A percentile compares a stretch with the other conserved stretches of the same genome.
Conservation (phyloP, 192 early-diverging fungal species). For the Coemansia aciculifera region DNA sequence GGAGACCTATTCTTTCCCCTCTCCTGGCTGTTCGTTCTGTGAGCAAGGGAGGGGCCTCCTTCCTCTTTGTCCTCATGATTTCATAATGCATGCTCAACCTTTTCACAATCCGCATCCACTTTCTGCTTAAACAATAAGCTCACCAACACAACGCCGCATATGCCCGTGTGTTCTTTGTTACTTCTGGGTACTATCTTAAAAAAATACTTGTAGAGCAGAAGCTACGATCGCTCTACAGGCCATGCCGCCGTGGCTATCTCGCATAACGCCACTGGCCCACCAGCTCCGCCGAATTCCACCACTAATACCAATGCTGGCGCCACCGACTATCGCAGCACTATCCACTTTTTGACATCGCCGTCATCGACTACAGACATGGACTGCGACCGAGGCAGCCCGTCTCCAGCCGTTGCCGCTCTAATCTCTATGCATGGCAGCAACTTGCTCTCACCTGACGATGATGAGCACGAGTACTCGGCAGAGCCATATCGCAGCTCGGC, state of each 20-base stretch:
- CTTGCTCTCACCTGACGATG: conserved; percentile 25
- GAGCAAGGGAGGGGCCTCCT: not conserved
- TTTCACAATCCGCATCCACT: not conserved
- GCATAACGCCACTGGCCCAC: not conserved
- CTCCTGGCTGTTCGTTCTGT: not conserved
- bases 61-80: not conserved
- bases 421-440: conserved; percentile 44
- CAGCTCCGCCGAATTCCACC: conserved; percentile 1
- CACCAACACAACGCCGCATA: not conserved
- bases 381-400: conserved; percentile 15
- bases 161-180: conserved; percentile 5
- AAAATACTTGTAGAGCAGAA: not conserved
- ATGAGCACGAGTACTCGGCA: conserved; percentile 11
- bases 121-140: not conserved
- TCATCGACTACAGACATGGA: conserved; percentile 36
- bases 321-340: conserved; percentile 49
- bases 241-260: not conserved
- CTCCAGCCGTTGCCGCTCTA: not conserved
- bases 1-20: not conserved
- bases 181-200: conserved; percentile 1
- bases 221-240: conserved; percentile 4
- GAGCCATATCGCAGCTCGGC: conserved; percentile 13
- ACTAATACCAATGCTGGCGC: conserved; percentile 13
- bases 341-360: conserved; percentile 51
- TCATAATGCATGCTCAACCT: conserved; percentile 1